Conservation (phyloP, 2,329 filamentous ascomycete genomes). For the Claviceps citrina region DNA sequence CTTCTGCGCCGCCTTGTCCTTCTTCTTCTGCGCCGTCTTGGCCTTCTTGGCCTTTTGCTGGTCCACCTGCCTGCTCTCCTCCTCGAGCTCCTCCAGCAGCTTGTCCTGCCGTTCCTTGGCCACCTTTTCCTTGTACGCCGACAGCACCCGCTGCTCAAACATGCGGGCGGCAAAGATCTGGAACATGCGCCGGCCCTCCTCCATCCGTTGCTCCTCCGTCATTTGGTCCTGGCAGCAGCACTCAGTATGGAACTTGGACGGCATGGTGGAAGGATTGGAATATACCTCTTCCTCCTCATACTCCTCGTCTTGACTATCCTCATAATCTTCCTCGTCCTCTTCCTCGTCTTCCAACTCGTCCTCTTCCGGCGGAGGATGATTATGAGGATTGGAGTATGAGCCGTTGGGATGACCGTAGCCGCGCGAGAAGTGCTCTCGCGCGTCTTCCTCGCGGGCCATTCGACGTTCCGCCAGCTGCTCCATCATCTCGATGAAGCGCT, state of each 20-base stretch:
- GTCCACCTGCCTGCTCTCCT: slow-evolving; percentile 61
- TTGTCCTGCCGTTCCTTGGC: slow-evolving; percentile 82
- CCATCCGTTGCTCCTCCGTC: slow-evolving; percentile 98
- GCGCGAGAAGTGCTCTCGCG: slow-evolving; percentile 44
- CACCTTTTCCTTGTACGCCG: slow-evolving; percentile 95
- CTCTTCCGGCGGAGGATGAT: slow-evolving; percentile 62
- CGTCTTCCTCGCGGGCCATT: slow-evolving; percentile 93
- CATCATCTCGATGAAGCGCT: slow-evolving; percentile 99
- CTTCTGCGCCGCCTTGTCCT: slow-evolving; percentile 81
- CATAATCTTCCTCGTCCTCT: slow-evolving; percentile 44
- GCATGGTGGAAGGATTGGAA: slow-evolving; percentile 25
- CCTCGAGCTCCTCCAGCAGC: slow-evolving; percentile 78
- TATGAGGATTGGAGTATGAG: slow-evolving; percentile 44
- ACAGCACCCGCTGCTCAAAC: slow-evolving; percentile 95
- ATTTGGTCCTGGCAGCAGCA: slow-evolving; percentile 62
- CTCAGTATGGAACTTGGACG: slow-evolving; percentile 27
- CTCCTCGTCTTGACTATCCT: slow-evolving; percentile 47
- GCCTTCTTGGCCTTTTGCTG: slow-evolving; percentile 85
- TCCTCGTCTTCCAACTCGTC: slow-evolving; percentile 60
- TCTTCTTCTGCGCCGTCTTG: slow-evolving; percentile 86
- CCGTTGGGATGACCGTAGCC: slow-evolving; percentile 46
- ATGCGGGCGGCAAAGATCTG: slow-evolving; percentile 98
- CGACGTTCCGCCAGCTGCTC: slow-evolving; percentile 93
- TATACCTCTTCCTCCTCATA: slow-evolving; percentile 70
- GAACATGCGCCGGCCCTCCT: slow-evolving; percentile 96